Evolutionary conservation across 2,329 filamentous ascomycete species (phyloP).

Genomic region (Raffaelea ambrosiae): DNA sequence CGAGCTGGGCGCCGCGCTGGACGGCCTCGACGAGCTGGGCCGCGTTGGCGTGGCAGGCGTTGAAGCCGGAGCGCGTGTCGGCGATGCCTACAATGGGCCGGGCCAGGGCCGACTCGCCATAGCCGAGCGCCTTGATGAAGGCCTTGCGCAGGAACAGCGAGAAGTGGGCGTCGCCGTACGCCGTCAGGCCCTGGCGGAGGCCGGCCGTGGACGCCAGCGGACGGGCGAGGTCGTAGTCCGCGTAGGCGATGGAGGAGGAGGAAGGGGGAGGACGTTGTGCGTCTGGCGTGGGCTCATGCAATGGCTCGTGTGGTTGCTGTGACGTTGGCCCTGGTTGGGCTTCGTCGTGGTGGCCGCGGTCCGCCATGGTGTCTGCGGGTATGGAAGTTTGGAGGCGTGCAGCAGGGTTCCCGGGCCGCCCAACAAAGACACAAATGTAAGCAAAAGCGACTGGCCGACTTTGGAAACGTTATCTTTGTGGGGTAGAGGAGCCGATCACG

Average conservation of each 20-base stretch:
- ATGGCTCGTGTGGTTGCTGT: too few relatives aligned
- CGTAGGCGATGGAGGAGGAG: not conserved
- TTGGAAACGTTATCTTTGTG: not conserved
- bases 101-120: constrained; percentile 62
- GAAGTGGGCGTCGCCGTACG: constrained; percentile 68
- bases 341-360: too few relatives aligned
- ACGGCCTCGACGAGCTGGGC: constrained; percentile 64
- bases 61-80: constrained; percentile 66
- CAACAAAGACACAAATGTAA: too few relatives aligned
- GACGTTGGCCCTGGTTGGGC: too few relatives aligned
- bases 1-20: constrained; percentile 58
- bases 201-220: constrained; percentile 37
- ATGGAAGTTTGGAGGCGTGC: too few relatives aligned
- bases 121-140: constrained; percentile 70
- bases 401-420: too few relatives aligned
- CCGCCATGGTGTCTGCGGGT: too few relatives aligned
- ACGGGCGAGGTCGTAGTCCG: constrained; percentile 53
- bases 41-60: constrained; percentile 65
- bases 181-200: constrained; percentile 55
- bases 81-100: constrained; percentile 66
- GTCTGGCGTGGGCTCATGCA: too few relatives aligned
- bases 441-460: too few relatives aligned
- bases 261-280: too few relatives aligned
- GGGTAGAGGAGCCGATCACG: too few relatives aligned
- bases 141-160: constrained; percentile 66